Base-by-base conservation (phyloP, 306 rosid genomes). In the Pueraria montana region DNA sequence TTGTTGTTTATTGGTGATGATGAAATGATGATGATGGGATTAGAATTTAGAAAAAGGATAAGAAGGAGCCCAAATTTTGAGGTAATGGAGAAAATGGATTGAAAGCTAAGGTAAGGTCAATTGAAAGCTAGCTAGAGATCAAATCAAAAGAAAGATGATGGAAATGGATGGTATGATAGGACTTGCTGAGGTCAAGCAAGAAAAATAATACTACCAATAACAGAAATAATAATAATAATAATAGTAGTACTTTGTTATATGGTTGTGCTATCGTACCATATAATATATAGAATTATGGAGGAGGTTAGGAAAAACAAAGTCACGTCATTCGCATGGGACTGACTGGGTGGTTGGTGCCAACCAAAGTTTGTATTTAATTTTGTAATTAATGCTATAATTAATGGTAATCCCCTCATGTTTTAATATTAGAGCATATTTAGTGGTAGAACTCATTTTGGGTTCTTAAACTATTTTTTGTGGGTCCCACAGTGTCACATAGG, bases 391-490 rank as follows among this genome's bases (percentile, higher is more conserved):
- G 72, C 27, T 43, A 42, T 7, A 71, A 48, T 46, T 36, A 53
- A 61, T 43, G 59, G 6, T 43, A 61, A 76, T 76, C 30, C 1
- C 52, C 26, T 76, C 59, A 9, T 58, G 43, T 76, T 55, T 26
- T 14, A 63, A 56, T 21, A n/a, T n/a, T n/a, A n/a, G n/a, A n/a
- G n/a, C n/a, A n/a, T n/a, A n/a, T n/a, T n/a, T n/a, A n/a, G n/a
- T n/a, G n/a, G n/a, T n/a, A n/a, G n/a, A n/a, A n/a, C n/a, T n/a
- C n/a, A n/a, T n/a, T n/a, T n/a, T n/a, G n/a, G n/a, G n/a, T n/a
- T n/a, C n/a, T n/a, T n/a, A n/a, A n/a, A n/a, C n/a, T n/a, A n/a
- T n/a, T n/a, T n/a, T n/a, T n/a, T n/a, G n/a, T n/a, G n/a, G n/a
- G n/a, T n/a, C n/a, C n/a, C n/a, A n/a, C n/a, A n/a, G n/a, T n/a